Conservation (phyloP, 306 rosid species). For the Cucurbita pepo region DNA sequence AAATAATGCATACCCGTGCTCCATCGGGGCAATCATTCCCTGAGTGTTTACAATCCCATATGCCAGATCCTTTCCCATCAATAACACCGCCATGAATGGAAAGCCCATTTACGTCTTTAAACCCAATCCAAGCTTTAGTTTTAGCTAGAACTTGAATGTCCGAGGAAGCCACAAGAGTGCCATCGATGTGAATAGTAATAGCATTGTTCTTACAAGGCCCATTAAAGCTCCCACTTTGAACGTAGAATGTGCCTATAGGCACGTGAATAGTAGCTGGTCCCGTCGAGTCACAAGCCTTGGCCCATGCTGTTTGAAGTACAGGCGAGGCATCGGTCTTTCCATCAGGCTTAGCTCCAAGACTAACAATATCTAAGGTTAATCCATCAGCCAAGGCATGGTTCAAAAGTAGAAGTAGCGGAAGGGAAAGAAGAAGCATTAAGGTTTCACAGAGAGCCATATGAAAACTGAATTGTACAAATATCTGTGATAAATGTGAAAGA, state of each 20-base stretch:
- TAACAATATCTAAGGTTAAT: background rate
- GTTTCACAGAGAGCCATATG: background rate
- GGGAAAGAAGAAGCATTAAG: background rate
- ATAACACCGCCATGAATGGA: slow-evolving; percentile 25
- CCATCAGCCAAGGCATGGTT: background rate
- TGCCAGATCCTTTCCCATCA: slow-evolving; percentile 29
- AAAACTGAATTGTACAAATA: no score
- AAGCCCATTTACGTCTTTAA: slow-evolving; percentile 21
- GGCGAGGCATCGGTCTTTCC: slow-evolving; percentile 8
- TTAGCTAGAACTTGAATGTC: slow-evolving; percentile 24
- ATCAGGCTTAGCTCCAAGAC: background rate
- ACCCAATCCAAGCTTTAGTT: slow-evolving; percentile 20
- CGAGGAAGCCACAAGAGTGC: background rate
- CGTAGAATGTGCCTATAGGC: slow-evolving; percentile 26
- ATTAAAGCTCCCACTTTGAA: slow-evolving; percentile 8
- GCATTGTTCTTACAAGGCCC: slow-evolving; percentile 29
- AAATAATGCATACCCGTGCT: background rate
- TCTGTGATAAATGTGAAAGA: no score
- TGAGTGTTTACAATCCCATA: slow-evolving; percentile 33
- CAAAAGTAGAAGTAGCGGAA: background rate
- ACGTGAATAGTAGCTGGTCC: slow-evolving; percentile 19
- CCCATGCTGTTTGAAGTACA: slow-evolving; percentile 13
- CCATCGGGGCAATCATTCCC: background rate
- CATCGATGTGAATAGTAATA: background rate
- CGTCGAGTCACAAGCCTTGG: slow-evolving; percentile 21